A percentile compares a stretch with the other conserved stretches of the same genome.
Evolutionary conservation across 176 grass and related monocot genomes (phyloP).

Genomic region (Leersia perrieri): DNA sequence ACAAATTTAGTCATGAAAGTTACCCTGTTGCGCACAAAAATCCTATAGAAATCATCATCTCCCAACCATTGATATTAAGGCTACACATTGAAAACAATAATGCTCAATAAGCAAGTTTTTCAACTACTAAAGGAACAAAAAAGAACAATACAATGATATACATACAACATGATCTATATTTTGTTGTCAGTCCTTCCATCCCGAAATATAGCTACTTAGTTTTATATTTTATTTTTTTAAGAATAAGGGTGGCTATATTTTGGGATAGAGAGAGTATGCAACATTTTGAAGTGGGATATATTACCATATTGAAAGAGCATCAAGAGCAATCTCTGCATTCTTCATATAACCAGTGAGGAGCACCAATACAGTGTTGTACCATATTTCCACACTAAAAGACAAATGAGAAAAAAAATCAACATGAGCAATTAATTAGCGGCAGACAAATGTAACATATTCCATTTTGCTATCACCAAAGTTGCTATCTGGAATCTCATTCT

Average conservation of each 20-base stretch:
- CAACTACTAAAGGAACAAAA: not conserved
- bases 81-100: constrained; percentile 27
- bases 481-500: too few relatives aligned
- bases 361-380: constrained; percentile 84
- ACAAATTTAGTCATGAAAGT: too few relatives aligned
- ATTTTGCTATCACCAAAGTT: too few relatives aligned
- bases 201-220: too few relatives aligned
- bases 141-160: not conserved
- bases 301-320: constrained; percentile 95
- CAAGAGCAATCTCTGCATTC: constrained; percentile 77
- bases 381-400: constrained; percentile 69
- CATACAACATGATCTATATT: not conserved
- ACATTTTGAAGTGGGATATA: not conserved
- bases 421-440: not conserved
- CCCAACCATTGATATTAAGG: constrained; percentile 95
- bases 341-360: constrained; percentile 82
- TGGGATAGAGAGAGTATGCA: too few relatives aligned
- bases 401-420: not conserved
- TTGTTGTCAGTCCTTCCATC: not conserved
- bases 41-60: constrained; percentile 87
- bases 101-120: too few relatives aligned
- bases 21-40: constrained; percentile 77
- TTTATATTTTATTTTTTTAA: too few relatives aligned
- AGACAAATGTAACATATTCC: too few relatives aligned
- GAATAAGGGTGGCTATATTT: too few relatives aligned